These are phyloP conservation scores for Rhododendron simsii DNA, from an alignment of 148 eudicot species.

Conservation along the genomic window DNA sequence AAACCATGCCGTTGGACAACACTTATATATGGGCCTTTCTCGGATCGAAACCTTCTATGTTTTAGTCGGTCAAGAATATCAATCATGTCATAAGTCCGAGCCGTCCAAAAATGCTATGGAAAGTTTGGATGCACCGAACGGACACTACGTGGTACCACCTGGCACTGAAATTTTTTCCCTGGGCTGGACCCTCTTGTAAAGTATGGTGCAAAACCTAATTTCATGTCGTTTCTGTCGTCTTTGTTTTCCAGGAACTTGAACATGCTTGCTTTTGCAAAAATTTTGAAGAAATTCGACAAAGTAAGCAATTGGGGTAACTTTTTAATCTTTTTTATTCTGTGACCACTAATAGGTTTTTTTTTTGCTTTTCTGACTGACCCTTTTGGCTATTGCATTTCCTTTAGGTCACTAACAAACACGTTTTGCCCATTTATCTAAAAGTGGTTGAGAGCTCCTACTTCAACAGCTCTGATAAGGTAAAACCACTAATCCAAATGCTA, in stretches of 20 bases:
- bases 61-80: not conserved
- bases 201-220: not conserved
- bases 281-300: constrained; percentile 90
- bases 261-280: constrained; percentile 90
- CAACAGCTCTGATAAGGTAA: constrained; percentile 91
- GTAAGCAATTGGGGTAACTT: constrained; percentile 38
- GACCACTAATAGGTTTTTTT: not conserved
- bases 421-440: constrained; percentile 70
- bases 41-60: not conserved
- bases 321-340: not conserved
- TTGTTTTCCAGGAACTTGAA: constrained; percentile 73
- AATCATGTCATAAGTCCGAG: not conserved
- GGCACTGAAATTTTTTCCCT: too few relatives aligned
- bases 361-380: constrained; percentile 5
- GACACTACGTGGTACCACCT: too few relatives aligned
- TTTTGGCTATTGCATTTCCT: constrained; percentile 14
- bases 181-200: not conserved
- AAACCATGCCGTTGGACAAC: not conserved
- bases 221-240: not conserved
- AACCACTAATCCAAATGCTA: constrained; percentile 6
- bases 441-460: constrained; percentile 95
- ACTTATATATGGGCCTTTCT: not conserved
- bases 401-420: constrained; percentile 87
- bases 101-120: too few relatives aligned
- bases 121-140: too few relatives aligned